These are phyloP conservation scores for Liriodendron chinense DNA, from an alignment of 164 flowering plant species.

Conservation along the genomic window DNA sequence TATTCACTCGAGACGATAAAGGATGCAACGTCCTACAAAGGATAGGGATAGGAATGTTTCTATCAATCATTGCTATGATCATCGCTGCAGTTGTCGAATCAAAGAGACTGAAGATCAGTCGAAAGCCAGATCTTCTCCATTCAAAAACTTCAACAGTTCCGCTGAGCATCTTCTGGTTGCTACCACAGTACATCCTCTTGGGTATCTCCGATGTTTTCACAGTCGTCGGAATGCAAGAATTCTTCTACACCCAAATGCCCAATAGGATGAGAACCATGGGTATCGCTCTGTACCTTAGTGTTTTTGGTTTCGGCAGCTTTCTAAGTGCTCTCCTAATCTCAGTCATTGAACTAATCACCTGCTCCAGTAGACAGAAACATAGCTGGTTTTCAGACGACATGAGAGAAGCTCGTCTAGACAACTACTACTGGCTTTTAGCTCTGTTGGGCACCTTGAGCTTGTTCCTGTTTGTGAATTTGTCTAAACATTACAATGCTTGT, in stretches of 20 bases:
- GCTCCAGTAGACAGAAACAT: constrained; percentile 1
- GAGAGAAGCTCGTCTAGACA: constrained; percentile 6
- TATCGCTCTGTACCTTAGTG: constrained; percentile 20
- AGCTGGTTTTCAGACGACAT: constrained; percentile 21
- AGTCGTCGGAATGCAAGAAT: constrained; percentile 23
- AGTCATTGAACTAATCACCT: not conserved
- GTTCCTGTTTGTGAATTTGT: constrained; percentile 7
- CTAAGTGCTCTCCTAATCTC: constrained; percentile 21
- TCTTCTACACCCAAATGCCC: constrained; percentile 28
- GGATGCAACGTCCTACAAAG: constrained; percentile 9
- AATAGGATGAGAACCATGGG: constrained; percentile 24
- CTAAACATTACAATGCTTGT: constrained; percentile 2
- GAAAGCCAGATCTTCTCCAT: not conserved
- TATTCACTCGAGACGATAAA: not conserved
- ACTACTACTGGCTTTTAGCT: constrained; percentile 19
- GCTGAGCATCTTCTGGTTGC: constrained; percentile 6
- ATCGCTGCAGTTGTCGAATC: constrained; percentile 10
- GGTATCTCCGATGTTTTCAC: constrained; percentile 26
- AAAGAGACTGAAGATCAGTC: constrained; percentile 2
- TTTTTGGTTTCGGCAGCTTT: constrained; percentile 23
- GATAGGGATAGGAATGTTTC: constrained; percentile 13
- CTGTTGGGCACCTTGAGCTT: constrained; percentile 8
- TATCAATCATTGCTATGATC: constrained; percentile 8
- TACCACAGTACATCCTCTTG: constrained; percentile 22
- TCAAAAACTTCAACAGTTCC: not conserved